These are phyloP conservation scores for Arthroderma sp. DNA, from an alignment of 2,329 filamentous ascomycete species.

Conservation along the genomic window DNA sequence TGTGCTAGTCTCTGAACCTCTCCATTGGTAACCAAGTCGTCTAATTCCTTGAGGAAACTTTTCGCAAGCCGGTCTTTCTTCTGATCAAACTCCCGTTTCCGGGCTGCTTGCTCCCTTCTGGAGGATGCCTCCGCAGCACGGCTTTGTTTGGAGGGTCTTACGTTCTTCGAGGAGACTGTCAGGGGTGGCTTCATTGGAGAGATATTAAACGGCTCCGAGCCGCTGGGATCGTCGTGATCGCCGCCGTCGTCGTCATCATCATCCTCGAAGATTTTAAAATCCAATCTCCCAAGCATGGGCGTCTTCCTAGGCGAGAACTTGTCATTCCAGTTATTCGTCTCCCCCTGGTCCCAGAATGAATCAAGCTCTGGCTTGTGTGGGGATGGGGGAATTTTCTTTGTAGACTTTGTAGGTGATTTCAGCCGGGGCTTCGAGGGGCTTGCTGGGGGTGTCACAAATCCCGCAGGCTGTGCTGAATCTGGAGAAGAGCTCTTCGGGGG, in stretches of 20 bases:
- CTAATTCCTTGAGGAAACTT: slow-evolving; percentile 43
- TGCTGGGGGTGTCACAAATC: slow-evolving; percentile 27
- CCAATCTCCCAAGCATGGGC: slow-evolving; percentile 6
- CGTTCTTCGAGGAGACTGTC: slow-evolving; percentile 11
- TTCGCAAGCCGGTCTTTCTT: slow-evolving; percentile 41
- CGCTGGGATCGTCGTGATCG: slow-evolving; percentile 8
- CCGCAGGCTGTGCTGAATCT: slow-evolving; percentile 1
- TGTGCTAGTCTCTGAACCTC: slow-evolving; percentile 36
- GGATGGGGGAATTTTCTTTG: slow-evolving; percentile 34
- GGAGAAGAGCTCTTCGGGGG: neutral
- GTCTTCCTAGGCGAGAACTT: slow-evolving; percentile 39
- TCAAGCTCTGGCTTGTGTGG: slow-evolving; percentile 39
- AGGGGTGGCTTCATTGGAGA: slow-evolving; percentile 6
- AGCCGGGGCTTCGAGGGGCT: slow-evolving; percentile 32
- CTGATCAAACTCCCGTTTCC: slow-evolving; percentile 40
- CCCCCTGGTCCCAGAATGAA: slow-evolving; percentile 41
- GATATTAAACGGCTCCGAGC: slow-evolving; percentile 25
- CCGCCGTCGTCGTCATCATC: slow-evolving; percentile 21
- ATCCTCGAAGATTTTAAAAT: slow-evolving; percentile 25
- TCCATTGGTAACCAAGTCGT: slow-evolving; percentile 38
- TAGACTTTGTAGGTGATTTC: slow-evolving; percentile 36
- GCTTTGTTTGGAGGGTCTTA: slow-evolving; percentile 16
- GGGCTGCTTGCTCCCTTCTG: slow-evolving; percentile 23
- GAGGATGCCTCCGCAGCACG: slow-evolving; percentile 17
- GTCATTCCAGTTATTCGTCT: slow-evolving; percentile 43